Conservation (phyloP, 2,329 filamentous ascomycete species). For the Diaporthe aspalathi region DNA sequence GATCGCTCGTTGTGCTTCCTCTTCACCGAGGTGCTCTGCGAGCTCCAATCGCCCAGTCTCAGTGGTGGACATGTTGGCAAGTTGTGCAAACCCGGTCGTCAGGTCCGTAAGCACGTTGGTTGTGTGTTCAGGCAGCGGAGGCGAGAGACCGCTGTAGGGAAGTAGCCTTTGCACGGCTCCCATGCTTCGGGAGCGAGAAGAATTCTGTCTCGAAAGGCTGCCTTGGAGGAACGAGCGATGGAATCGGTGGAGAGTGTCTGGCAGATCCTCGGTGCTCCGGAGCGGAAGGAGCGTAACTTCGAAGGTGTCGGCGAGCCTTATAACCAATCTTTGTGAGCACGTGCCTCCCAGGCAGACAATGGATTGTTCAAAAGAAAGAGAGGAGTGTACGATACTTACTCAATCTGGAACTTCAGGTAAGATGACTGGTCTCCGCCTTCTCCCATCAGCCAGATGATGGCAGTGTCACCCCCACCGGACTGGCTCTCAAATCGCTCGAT, state of each 20-base stretch:
- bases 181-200: background rate
- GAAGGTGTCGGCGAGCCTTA: conserved; percentile 49
- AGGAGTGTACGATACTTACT: conserved; percentile 48
- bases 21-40: conserved; percentile 44
- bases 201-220: conserved; percentile 36
- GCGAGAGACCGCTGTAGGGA: conserved; percentile 48
- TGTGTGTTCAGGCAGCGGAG: conserved; percentile 45
- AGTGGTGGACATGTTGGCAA: conserved; percentile 44
- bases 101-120: conserved; percentile 50
- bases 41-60: conserved; percentile 43
- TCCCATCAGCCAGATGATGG: conserved; percentile 58
- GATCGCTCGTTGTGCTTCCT: conserved; percentile 44
- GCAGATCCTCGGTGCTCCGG: conserved; percentile 49
- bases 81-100: conserved; percentile 46
- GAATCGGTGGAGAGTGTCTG: conserved; percentile 54
- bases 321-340: background rate
- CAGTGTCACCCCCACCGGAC: conserved; percentile 54
- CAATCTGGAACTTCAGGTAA: conserved; percentile 58
- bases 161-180: conserved; percentile 45
- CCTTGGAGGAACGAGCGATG: conserved; percentile 47
- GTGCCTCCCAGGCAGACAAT: background rate
- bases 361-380: background rate
- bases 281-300: conserved; percentile 58
- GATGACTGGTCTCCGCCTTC: conserved; percentile 47
- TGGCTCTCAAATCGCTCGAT: conserved; percentile 56